Base-by-base conservation (phyloP, 2,329 filamentous ascomycete genomes). In the Colletotrichum scovillei region DNA sequence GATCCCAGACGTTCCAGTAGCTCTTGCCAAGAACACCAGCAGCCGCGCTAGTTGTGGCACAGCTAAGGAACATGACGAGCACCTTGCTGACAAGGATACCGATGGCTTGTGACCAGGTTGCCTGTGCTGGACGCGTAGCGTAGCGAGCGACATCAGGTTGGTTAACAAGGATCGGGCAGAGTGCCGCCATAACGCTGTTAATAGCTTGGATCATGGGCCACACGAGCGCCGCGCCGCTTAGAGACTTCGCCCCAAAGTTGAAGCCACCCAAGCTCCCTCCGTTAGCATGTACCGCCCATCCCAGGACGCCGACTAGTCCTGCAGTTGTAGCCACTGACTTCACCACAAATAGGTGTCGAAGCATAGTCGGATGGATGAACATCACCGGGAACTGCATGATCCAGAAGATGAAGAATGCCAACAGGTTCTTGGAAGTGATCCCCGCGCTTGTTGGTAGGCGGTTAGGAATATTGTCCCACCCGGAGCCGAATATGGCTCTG, bases 371-470 rank as follows among this genome's bases (percentile, higher is more conserved):
- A 63, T 87, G 86, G 75, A 88, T 86, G 72, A 86, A 82, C 59
- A 88, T 78, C 75, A 77, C 60, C 74, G 81, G 88, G 16, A 90
- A 79, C 75, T 89, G 88, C 0, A 88, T 77, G 0, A 87, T 79
- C 87, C 88, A 90, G 79, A 89, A 90, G 24, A 90, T 76, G 77
- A 90, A 86, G 76, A 89, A 90, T 14, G 84, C 84, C 16, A 88
- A 76, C 82, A 89, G 84, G 16, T 85, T 85, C 69, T 86, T 84
- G 2, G 86, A 87, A 4, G 84, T 85, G 56, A 88, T 88, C 22
- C 87, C 87, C 32, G 87, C 83, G 11, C 78, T 80, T 4, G 79
- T 80, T 0, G 86, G 85, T 1, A 89, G 83, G 16, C 82, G 81
- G 75, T 90, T 89, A 6, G 83, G 81, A 38, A 89, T 80, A 49